These are phyloP conservation scores for Viola pubescens DNA, from an alignment of 441 rosid species.

Conservation along the genomic window DNA sequence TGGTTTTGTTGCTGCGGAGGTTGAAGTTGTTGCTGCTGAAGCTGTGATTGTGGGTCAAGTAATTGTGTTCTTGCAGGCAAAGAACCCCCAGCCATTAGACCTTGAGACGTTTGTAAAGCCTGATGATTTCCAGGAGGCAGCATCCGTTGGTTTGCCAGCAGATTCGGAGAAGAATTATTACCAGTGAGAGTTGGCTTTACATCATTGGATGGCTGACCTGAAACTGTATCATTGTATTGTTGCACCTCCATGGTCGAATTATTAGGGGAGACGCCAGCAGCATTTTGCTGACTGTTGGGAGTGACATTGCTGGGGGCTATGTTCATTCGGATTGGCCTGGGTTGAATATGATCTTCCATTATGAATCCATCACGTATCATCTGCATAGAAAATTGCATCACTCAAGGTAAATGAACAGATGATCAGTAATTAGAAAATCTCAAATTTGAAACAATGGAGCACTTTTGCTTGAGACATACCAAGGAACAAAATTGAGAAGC, in stretches of 20 bases:
- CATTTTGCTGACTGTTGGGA: slow-evolving; percentile 35
- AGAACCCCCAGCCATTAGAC: slow-evolving; percentile 50
- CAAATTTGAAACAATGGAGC: slow-evolving; percentile 5
- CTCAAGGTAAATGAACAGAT: slow-evolving; percentile 14
- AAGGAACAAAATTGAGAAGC: slow-evolving; percentile 56
- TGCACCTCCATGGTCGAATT: slow-evolving; percentile 50
- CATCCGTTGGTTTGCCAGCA: slow-evolving; percentile 52
- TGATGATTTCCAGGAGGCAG: slow-evolving; percentile 71
- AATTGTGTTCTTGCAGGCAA: slow-evolving; percentile 61
- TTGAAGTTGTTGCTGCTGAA: slow-evolving; percentile 40
- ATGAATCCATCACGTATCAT: slow-evolving; percentile 62
- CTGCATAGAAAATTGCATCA: slow-evolving; percentile 41
- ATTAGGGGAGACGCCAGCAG: slow-evolving; percentile 39
- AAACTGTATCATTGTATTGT: slow-evolving; percentile 52
- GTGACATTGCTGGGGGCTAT: slow-evolving; percentile 25
- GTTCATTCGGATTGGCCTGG: slow-evolving; percentile 44
- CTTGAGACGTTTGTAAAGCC: slow-evolving; percentile 72
- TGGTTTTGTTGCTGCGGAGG: slow-evolving; percentile 52
- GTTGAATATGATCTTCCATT: slow-evolving; percentile 47
- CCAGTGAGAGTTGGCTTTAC: slow-evolving; percentile 47
- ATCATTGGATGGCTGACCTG: slow-evolving; percentile 49
- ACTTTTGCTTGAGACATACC: slow-evolving; percentile 42
- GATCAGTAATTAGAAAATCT: slow-evolving; percentile 10
- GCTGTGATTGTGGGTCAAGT: slow-evolving; percentile 44
- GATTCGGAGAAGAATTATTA: slow-evolving; percentile 46